Conservation (phyloP, 768 basidiomycete species). For the Lactarius vividus region DNA sequence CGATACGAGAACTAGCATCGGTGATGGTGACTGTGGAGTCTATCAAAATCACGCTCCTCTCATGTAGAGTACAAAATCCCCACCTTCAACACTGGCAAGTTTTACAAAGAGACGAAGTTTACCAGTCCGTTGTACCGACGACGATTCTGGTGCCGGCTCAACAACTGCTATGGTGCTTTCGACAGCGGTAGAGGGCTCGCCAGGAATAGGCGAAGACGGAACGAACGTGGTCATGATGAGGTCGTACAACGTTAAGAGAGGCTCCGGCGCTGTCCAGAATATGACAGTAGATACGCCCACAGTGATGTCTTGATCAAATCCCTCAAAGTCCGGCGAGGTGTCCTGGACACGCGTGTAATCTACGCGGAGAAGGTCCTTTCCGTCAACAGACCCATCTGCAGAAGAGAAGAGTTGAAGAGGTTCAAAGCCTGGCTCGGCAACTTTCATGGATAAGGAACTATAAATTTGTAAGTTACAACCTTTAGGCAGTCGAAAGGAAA, state of each 20-base stretch:
- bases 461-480: constrained; percentile 3
- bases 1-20: constrained; percentile 65
- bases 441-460: constrained; percentile 74
- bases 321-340: constrained; percentile 87
- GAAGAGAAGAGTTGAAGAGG: constrained; percentile 69
- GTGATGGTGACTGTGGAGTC: constrained; percentile 63
- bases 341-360: constrained; percentile 78
- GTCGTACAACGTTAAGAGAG: constrained; percentile 88
- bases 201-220: constrained; percentile 37
- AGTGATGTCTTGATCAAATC: constrained; percentile 85
- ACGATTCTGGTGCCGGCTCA: constrained; percentile 1
- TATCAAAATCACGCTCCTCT: constrained; percentile 12
- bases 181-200: constrained; percentile 11
- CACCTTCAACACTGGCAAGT: constrained; percentile 81
- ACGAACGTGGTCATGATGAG: constrained; percentile 98
- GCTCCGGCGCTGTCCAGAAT: constrained; percentile 85
- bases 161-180: background rate
- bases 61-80: constrained; percentile 26
- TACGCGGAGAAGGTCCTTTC: constrained; percentile 72
- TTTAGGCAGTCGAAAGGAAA: constrained; percentile 17
- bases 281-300: constrained; percentile 88
- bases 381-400: constrained; percentile 39
- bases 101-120: constrained; percentile 83
- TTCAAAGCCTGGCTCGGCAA: constrained; percentile 54
- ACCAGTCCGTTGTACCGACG: constrained; percentile 23